Percentiles rank a stretch among this genome's conserved stretches.
Evolutionary conservation across 192 early-diverging fungal genomes (phyloP).

Genomic region (Podila clonocystis): DNA sequence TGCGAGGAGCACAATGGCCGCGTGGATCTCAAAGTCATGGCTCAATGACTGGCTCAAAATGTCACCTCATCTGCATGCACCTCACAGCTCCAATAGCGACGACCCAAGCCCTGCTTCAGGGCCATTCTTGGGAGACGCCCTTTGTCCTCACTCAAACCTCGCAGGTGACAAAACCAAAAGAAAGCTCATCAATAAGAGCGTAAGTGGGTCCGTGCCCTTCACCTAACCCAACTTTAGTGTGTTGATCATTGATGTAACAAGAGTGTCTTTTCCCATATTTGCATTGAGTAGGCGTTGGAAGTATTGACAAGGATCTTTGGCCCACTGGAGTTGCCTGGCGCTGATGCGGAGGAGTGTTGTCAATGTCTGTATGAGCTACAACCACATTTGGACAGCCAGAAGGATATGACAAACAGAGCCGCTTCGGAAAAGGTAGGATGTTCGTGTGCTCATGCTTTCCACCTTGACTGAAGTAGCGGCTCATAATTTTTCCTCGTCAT

Average conservation of each 20-base stretch:
- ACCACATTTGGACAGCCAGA: not conserved
- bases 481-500: not conserved
- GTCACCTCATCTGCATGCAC: slow-evolving; percentile 12
- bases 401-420: slow-evolving; percentile 13
- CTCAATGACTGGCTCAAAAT: slow-evolving; percentile 30
- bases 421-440: slow-evolving; percentile 27
- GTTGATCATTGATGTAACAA: not conserved
- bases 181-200: slow-evolving; percentile 16
- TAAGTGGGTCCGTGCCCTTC: not conserved
- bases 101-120: slow-evolving; percentile 23
- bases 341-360: slow-evolving; percentile 9
- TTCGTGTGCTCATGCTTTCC: not conserved
- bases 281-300: not conserved
- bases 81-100: not conserved
- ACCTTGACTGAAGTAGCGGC: no score
- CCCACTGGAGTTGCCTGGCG: slow-evolving; percentile 1
- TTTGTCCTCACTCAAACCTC: slow-evolving; percentile 26
- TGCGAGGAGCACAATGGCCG: not conserved
- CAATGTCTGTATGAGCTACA: slow-evolving; percentile 8
- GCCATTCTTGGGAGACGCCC: slow-evolving; percentile 13
- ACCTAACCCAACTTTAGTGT: not conserved
- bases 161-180: slow-evolving; percentile 11
- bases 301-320: slow-evolving; percentile 21
- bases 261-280: not conserved
- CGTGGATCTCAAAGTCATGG: slow-evolving; percentile 38